Conservation (phyloP, 495 filamentous ascomycete genomes). For the Aspergillus sclerotioniger region DNA sequence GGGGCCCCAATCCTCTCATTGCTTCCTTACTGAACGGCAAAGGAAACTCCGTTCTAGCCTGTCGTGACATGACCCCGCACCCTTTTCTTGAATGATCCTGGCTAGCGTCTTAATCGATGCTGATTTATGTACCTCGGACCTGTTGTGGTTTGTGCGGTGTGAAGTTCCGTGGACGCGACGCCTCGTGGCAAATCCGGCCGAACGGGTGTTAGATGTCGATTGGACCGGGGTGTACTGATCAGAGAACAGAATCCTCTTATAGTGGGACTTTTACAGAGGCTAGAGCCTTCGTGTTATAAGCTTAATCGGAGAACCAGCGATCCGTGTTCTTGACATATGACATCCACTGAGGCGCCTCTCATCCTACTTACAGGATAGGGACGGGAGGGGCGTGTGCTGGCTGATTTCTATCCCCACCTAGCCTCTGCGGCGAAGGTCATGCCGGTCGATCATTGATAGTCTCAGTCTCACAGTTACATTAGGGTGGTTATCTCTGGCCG, state of each 20-base stretch:
- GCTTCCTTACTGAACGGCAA: not conserved
- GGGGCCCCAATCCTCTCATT: not conserved
- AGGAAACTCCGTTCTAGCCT: not conserved
- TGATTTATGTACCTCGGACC: not conserved
- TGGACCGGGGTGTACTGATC: not conserved
- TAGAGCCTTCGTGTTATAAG: not conserved
- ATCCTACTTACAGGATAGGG: not conserved
- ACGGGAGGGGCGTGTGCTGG: not conserved
- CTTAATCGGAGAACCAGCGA: not conserved
- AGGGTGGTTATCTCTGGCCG: not conserved
- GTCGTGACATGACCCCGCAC: not conserved
- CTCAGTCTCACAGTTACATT: no score
- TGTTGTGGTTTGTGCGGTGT: not conserved
- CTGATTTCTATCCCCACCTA: not conserved
- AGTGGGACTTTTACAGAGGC: not conserved
- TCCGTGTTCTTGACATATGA: not conserved
- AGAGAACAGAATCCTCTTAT: not conserved
- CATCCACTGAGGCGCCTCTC: not conserved
- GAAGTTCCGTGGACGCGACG: not conserved
- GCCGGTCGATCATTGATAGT: not conserved
- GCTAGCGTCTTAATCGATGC: not conserved
- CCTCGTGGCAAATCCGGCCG: not conserved
- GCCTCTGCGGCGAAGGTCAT: not conserved
- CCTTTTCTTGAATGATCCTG: not conserved
- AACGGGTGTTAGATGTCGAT: not conserved